A percentile compares a stretch with the other conserved stretches of the same genome.
Evolutionary conservation across 2,329 filamentous ascomycete species (phyloP).

Genomic region (Fusarium armeniacum): DNA sequence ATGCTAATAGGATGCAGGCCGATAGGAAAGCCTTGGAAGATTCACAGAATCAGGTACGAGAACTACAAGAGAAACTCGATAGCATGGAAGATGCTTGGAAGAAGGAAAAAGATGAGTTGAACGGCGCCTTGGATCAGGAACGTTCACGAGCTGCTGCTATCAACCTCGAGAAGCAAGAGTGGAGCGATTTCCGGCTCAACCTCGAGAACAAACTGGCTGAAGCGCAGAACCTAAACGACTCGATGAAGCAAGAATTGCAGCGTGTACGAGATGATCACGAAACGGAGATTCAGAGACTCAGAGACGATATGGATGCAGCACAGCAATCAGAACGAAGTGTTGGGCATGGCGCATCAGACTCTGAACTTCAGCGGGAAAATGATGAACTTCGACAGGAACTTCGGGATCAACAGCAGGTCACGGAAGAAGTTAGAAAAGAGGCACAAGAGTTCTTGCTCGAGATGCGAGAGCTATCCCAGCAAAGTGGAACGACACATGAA

Average conservation of each 20-base stretch:
- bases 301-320: conserved; percentile 72
- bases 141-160: conserved; percentile 65
- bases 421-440: conserved; percentile 87
- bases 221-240: conserved; percentile 82
- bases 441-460: conserved; percentile 87
- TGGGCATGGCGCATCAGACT: conserved; percentile 57
- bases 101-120: conserved; percentile 76
- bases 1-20: conserved; percentile 58
- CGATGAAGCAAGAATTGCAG: conserved; percentile 83
- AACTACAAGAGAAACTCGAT: conserved; percentile 80
- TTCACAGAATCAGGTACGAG: conserved; percentile 82
- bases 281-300: conserved; percentile 72
- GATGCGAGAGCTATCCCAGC: conserved; percentile 88
- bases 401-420: conserved; percentile 82
- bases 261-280: conserved; percentile 77
- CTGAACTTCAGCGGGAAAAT: conserved; percentile 76
- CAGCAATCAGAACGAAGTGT: conserved; percentile 52
- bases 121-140: conserved; percentile 70
- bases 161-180: conserved; percentile 77
- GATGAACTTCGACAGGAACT: conserved; percentile 75
- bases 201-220: conserved; percentile 82
- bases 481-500: conserved; percentile 83
- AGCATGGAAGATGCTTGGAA: conserved; percentile 77
- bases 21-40: conserved; percentile 82
- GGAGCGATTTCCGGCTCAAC: conserved; percentile 73